These are phyloP conservation scores for Aegilops tauschii DNA, from an alignment of 176 grass and related monocot species.

Conservation along the genomic window DNA sequence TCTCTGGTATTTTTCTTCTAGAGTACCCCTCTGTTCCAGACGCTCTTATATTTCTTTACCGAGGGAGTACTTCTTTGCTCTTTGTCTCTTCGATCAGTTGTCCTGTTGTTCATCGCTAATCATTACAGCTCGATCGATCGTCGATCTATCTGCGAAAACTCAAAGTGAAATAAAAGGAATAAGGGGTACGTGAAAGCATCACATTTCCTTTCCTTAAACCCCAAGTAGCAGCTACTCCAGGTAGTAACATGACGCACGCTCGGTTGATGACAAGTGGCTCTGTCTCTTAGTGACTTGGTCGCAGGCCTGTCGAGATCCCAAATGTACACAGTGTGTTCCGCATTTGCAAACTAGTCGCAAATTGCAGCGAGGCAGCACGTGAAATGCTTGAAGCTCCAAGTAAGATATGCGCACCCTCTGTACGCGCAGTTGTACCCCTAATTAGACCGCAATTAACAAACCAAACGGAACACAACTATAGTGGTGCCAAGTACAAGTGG, in stretches of 20 bases:
- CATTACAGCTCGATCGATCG: neutral
- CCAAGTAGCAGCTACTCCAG: neutral
- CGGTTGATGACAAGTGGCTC: conserved; percentile 1
- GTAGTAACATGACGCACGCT: neutral
- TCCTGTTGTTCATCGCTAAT: neutral
- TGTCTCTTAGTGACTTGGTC: neutral
- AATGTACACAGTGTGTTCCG: neutral
- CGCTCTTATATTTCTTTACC: no score
- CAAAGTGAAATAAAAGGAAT: neutral
- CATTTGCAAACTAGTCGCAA: neutral
- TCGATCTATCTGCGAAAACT: neutral
- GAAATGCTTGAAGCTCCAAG: neutral
- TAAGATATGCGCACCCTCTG: neutral
- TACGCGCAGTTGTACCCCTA: neutral
- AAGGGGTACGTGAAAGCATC: neutral
- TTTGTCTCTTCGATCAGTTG: neutral
- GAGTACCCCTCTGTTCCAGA: no score
- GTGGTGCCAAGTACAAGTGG: neutral
- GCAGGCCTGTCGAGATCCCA: no score
- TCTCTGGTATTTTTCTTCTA: neutral
- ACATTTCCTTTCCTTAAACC: neutral
- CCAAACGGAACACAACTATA: neutral
- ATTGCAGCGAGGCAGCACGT: neutral
- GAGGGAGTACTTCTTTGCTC: no score
- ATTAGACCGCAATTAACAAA: neutral